phyloP scores from a whole-genome alignment of 208 protist species.

The Acanthamoeba royreba region DNA sequence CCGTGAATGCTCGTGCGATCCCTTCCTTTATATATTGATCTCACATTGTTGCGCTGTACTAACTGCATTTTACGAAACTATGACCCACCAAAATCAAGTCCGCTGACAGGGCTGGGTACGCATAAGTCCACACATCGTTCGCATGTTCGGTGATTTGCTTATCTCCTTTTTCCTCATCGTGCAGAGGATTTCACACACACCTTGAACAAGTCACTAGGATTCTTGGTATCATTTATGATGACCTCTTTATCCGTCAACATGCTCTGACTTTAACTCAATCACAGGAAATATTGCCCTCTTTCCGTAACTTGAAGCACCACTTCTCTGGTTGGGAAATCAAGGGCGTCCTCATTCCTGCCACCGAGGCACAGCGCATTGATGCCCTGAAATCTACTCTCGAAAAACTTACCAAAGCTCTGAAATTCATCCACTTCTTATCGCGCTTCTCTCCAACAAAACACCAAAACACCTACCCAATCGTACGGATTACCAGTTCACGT shows the following conservation, averaged over 20 bases:
- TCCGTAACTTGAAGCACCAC: slow-evolving; percentile 15
- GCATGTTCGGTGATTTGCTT: too few species aligned
- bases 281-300: slow-evolving; percentile 11
- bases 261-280: too few species aligned
- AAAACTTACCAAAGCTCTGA: background rate
- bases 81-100: too few species aligned
- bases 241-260: too few species aligned
- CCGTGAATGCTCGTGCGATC: slow-evolving; percentile 5
- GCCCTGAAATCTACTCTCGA: slow-evolving; percentile 7
- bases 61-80: too few species aligned
- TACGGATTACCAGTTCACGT: too few species aligned
- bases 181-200: background rate
- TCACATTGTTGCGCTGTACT: too few species aligned
- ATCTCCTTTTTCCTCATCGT: too few species aligned
- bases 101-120: background rate
- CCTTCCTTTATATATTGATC: too few species aligned
- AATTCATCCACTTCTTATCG: slow-evolving; percentile 11
- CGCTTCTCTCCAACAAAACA: background rate
- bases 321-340: slow-evolving; percentile 9
- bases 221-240: too few species aligned
- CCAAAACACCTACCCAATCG: slow-evolving; percentile 1
- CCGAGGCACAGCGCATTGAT: background rate
- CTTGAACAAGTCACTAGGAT: background rate
- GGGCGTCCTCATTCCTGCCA: background rate
- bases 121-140: too few species aligned